A percentile compares a stretch with the other conserved stretches of the same genome.
Conservation (phyloP, 2,329 filamentous ascomycete genomes). For the Shiraia sp. region DNA sequence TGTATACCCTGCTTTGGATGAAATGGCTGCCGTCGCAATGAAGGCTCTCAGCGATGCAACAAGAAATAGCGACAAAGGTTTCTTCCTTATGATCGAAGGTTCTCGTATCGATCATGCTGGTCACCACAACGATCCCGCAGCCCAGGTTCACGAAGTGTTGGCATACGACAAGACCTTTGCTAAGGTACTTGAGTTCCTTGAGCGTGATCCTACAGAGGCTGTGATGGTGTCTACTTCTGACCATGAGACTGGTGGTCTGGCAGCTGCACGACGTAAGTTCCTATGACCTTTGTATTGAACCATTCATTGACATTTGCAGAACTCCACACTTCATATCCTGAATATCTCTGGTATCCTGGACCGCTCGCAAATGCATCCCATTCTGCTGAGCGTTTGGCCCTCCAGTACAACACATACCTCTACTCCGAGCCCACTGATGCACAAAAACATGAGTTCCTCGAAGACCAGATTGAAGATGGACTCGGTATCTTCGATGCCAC, state of each 20-base stretch:
- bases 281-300: background rate
- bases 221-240: conserved; percentile 90
- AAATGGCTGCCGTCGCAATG: conserved; percentile 87
- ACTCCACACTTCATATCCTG: conserved; percentile 63
- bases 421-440: conserved; percentile 38
- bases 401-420: conserved; percentile 65
- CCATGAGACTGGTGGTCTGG: conserved; percentile 91
- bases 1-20: conserved; percentile 83
- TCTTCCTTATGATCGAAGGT: conserved; percentile 98
- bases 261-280: conserved; percentile 74
- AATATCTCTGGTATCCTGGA: conserved; percentile 79
- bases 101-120: conserved; percentile 96
- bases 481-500: conserved; percentile 78
- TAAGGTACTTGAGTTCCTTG: conserved; percentile 81
- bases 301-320: conserved; percentile 46
- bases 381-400: conserved; percentile 71
- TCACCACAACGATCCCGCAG: conserved; percentile 60
- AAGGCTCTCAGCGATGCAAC: conserved; percentile 80
- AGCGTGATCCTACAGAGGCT: conserved; percentile 71
- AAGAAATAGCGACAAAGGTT: conserved; percentile 81
- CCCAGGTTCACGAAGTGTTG: conserved; percentile 78
- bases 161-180: conserved; percentile 89
- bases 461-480: conserved; percentile 67
- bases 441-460: conserved; percentile 61
- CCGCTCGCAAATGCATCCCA: conserved; percentile 80